Conservation (phyloP, 208 protist species). For the Acanthamoeba castellanii region DNA sequence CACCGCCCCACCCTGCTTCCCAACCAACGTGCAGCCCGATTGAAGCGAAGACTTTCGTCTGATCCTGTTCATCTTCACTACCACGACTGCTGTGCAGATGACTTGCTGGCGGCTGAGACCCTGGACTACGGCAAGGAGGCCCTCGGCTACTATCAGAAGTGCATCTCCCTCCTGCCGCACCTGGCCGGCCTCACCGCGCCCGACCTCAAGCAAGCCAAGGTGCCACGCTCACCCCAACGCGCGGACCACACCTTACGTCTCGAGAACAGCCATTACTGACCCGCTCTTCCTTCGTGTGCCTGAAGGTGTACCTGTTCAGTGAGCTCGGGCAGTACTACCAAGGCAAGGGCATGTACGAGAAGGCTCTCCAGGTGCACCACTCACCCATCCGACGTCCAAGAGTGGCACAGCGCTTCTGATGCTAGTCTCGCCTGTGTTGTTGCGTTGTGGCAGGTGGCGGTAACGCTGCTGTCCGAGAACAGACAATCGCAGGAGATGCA, state of each 20-base stretch:
- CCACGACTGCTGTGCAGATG: not conserved
- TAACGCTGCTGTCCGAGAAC: not conserved
- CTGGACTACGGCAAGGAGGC: not conserved
- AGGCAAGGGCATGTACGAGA: not conserved
- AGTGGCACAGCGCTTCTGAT: not conserved
- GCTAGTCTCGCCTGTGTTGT: not conserved
- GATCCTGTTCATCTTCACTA: too few species aligned
- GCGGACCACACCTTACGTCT: not conserved
- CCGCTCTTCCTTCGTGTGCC: not conserved
- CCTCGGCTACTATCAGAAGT: not conserved
- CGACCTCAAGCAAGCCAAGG: slow-evolving; percentile 13
- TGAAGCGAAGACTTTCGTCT: too few species aligned
- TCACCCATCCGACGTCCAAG: not conserved
- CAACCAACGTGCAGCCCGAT: too few species aligned
- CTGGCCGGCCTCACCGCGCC: not conserved
- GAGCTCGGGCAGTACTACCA: slow-evolving; percentile 37
- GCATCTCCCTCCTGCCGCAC: not conserved
- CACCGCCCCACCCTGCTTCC: not conserved
- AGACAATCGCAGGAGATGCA: not conserved
- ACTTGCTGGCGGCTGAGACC: not conserved
- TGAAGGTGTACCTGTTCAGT: not conserved
- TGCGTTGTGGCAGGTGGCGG: not conserved
- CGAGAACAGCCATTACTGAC: not conserved
- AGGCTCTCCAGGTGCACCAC: not conserved
- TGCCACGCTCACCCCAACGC: not conserved